A percentile compares a stretch with the other conserved stretches of the same genome.
phyloP scores from a whole-genome alignment of 2,329 filamentous ascomycete genomes.

The Claviceps lovelessii region DNA sequence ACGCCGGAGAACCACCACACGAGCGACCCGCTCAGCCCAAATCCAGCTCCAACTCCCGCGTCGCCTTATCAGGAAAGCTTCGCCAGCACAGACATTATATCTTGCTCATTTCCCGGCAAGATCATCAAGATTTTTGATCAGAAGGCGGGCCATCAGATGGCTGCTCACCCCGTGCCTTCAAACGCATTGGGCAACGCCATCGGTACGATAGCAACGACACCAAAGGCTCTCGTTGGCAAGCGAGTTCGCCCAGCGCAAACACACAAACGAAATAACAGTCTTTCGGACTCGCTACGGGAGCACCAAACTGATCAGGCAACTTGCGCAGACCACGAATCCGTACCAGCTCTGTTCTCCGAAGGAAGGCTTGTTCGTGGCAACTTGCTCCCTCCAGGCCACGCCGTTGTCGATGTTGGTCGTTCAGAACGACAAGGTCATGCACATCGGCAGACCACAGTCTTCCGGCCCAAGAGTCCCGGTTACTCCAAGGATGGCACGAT shows the following conservation, averaged over 20 bases:
- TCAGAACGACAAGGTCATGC: conserved; percentile 31
- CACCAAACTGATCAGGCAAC: conserved; percentile 37
- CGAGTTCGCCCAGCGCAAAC: conserved; percentile 40
- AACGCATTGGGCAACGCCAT: conserved; percentile 31
- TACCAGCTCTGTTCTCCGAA: conserved; percentile 52
- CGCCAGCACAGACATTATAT: conserved; percentile 45
- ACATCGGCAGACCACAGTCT: conserved; percentile 40
- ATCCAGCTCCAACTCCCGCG: conserved; percentile 10
- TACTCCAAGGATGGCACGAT: conserved; percentile 33
- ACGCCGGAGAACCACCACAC: conserved; percentile 30
- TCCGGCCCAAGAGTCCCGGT: conserved; percentile 24
- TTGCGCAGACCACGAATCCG: conserved; percentile 40
- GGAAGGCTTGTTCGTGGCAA: conserved; percentile 82
- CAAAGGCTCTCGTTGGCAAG: conserved; percentile 43
- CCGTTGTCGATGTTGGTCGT: conserved; percentile 57
- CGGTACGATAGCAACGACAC: conserved; percentile 42
- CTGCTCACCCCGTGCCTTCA: conserved; percentile 42
- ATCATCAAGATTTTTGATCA: conserved; percentile 25
- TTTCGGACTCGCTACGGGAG: conserved; percentile 71
- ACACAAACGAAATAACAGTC: conserved; percentile 77
- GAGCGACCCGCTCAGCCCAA: conserved; percentile 9
- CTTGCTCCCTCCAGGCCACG: conserved; percentile 65
- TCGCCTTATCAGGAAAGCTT: conserved; percentile 39
- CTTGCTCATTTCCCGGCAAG: conserved; percentile 49
- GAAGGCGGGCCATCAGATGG: conserved; percentile 28